Evolutionary conservation across 805 yeast species (phyloP).

Genomic region (Yarrowia divulgata): DNA sequence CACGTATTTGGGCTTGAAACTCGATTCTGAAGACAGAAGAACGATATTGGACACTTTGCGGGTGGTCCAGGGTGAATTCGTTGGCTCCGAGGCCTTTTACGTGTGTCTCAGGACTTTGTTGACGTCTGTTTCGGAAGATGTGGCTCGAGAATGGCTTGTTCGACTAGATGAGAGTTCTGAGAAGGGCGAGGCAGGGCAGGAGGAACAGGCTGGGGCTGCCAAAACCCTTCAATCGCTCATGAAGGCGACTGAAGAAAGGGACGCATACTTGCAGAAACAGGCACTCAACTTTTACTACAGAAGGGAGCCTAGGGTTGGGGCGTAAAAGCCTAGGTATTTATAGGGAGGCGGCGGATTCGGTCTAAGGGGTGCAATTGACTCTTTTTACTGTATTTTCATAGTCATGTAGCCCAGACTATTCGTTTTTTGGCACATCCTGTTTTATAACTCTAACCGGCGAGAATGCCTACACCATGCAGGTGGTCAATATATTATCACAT

Average conservation of each 20-base stretch:
- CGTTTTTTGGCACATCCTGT: too few relatives aligned
- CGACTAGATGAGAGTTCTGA: neutral
- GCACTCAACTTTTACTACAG: constrained; percentile 15
- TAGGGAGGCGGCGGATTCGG: too few relatives aligned
- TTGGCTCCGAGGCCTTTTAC: constrained; percentile 45
- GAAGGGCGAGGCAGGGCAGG: neutral
- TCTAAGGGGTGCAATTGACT: too few relatives aligned
- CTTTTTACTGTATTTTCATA: too few relatives aligned
- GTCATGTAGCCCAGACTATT: too few relatives aligned
- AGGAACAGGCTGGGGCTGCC: neutral
- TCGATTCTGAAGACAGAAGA: neutral
- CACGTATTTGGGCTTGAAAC: constrained; percentile 37
- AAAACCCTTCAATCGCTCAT: neutral
- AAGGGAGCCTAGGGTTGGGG: neutral
- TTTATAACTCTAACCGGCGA: too few relatives aligned
- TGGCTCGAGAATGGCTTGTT: neutral
- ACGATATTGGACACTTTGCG: constrained; percentile 12
- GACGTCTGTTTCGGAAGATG: neutral
- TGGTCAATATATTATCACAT: too few relatives aligned
- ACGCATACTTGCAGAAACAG: neutral
- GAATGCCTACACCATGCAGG: too few relatives aligned
- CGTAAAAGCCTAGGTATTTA: neutral
- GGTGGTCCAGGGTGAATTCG: constrained; percentile 32
- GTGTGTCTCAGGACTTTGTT: constrained; percentile 41
- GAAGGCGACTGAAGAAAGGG: neutral